Conservation (phyloP, 805 yeast genomes). For the Pichia rugopelliculosa region DNA sequence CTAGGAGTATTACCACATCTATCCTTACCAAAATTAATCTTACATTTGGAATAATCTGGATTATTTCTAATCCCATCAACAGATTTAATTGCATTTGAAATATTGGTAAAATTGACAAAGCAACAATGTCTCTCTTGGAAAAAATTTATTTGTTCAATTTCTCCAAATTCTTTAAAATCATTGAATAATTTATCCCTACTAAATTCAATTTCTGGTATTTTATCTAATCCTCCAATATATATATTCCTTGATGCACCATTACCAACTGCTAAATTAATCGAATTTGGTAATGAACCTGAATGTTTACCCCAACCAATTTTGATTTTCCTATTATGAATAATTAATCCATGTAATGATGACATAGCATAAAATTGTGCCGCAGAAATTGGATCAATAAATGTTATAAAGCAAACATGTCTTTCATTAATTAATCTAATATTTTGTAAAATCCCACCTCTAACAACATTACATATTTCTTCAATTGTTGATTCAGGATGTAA, state of each 20-base stretch:
- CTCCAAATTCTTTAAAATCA: slow-evolving; percentile 81
- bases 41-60: slow-evolving; percentile 58
- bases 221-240: slow-evolving; percentile 59
- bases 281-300: slow-evolving; percentile 84
- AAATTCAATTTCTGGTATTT: slow-evolving; percentile 23
- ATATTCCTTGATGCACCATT: slow-evolving; percentile 93
- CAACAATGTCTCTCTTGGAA: slow-evolving; percentile 80
- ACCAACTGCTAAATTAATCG: slow-evolving; percentile 81
- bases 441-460: slow-evolving; percentile 89
- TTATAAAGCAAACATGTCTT: slow-evolving; percentile 87
- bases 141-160: slow-evolving; percentile 90
- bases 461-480: slow-evolving; percentile 93
- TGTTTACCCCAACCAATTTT: slow-evolving; percentile 98
- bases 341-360: slow-evolving; percentile 83
- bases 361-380: slow-evolving; percentile 96
- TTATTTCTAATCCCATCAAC: slow-evolving; percentile 83
- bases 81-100: slow-evolving; percentile 86
- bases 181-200: slow-evolving; percentile 46
- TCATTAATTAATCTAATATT: slow-evolving; percentile 73
- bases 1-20: slow-evolving; percentile 93
- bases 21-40: slow-evolving; percentile 89
- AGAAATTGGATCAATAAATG: slow-evolving; percentile 93
- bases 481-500: slow-evolving; percentile 81
- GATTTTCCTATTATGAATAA: slow-evolving; percentile 77
- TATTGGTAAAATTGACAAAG: slow-evolving; percentile 84